A percentile compares a stretch with the other conserved stretches of the same genome.
Conservation (phyloP, 768 basidiomycete genomes). For the Kwoniella dendrophila region DNA sequence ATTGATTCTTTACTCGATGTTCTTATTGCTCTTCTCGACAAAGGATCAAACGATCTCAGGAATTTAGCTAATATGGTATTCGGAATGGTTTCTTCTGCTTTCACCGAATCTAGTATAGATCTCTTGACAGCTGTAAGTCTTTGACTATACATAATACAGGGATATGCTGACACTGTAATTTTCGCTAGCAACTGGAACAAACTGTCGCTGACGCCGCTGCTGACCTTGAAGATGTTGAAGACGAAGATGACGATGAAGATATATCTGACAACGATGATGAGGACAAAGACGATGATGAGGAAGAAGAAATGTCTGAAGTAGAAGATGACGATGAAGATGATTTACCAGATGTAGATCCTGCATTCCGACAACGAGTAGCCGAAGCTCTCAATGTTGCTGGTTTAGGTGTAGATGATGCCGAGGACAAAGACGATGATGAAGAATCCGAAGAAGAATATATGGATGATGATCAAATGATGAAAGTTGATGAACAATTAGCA, state of each 20-base stretch:
- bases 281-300: constrained; percentile 41
- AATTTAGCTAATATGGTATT: constrained; percentile 79
- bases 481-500: constrained; percentile 87
- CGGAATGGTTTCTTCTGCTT: constrained; percentile 67
- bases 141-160: background rate
- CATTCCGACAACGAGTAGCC: constrained; percentile 67
- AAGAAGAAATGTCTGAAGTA: constrained; percentile 46
- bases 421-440: constrained; percentile 65
- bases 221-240: constrained; percentile 57
- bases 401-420: constrained; percentile 62
- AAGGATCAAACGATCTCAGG: constrained; percentile 76
- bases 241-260: constrained; percentile 48
- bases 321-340: constrained; percentile 55
- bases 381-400: constrained; percentile 58
- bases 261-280: constrained; percentile 46
- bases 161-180: background rate
- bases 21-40: constrained; percentile 87
- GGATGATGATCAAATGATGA: constrained; percentile 99
- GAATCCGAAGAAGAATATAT: constrained; percentile 61
- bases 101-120: constrained; percentile 72
- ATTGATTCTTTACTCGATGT: constrained; percentile 83
- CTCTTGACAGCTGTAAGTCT: constrained; percentile 75
- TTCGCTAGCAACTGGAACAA: constrained; percentile 82
- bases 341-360: constrained; percentile 58
- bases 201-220: constrained; percentile 59